Percentiles rank a stretch among this genome's conserved stretches.
Conservation (phyloP, 2,329 filamentous ascomycete genomes). For the Fusarium agapanthi region DNA sequence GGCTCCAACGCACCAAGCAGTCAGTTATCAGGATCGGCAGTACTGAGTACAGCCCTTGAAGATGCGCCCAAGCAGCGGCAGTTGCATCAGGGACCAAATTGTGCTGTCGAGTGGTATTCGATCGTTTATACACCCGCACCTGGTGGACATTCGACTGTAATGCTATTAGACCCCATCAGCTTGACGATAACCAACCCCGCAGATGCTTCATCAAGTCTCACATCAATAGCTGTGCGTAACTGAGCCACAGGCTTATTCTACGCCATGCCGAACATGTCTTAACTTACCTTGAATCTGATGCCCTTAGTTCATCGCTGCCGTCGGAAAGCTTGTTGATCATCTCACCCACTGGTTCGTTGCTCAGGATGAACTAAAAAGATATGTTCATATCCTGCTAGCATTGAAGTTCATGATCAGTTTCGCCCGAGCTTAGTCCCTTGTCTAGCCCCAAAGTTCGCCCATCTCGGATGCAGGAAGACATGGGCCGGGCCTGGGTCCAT, state of each 20-base stretch:
- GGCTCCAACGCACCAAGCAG: not conserved
- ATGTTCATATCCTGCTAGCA: constrained; percentile 6
- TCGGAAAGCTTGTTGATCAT: constrained; percentile 19
- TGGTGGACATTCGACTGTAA: not conserved
- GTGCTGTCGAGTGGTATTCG: not conserved
- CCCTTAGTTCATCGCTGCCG: constrained; percentile 7
- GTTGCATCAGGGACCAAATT: not conserved
- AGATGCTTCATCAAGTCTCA: not conserved
- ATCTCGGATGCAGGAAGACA: constrained; percentile 24
- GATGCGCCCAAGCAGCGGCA: constrained; percentile 6
- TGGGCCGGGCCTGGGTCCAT: constrained; percentile 20
- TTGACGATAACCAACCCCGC: not conserved
- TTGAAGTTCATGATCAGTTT: constrained; percentile 19
- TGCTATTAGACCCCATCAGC: not conserved
- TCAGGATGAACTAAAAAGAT: not conserved
- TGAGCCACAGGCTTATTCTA: constrained; percentile 19
- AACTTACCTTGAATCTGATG: not conserved
- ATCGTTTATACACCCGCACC: not conserved
- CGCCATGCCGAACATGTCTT: constrained; percentile 9
- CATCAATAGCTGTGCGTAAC: not conserved
- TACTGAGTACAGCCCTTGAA: not conserved
- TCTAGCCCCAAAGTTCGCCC: constrained; percentile 9
- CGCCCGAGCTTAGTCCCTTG: constrained; percentile 26
- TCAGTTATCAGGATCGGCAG: constrained; percentile 20
- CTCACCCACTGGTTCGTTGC: not conserved